phyloP scores from a whole-genome alignment of 1,139 yeast species.

The Geotrichum phurueaensis region DNA sequence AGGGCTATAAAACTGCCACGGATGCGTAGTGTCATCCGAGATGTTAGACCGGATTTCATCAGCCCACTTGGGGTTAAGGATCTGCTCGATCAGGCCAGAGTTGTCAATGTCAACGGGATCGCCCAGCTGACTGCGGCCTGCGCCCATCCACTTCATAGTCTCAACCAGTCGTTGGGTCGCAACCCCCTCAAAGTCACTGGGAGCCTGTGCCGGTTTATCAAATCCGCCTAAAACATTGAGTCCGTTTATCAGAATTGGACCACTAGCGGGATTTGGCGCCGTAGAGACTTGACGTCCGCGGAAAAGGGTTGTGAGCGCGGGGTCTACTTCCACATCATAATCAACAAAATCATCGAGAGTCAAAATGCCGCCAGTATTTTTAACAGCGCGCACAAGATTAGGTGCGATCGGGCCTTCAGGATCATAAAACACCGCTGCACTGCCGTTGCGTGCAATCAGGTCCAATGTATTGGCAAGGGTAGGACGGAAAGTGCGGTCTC shows the following conservation, averaged over 20 bases:
- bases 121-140: slow-evolving; percentile 78
- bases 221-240: slow-evolving; percentile 52
- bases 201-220: slow-evolving; percentile 22
- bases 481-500: slow-evolving; percentile 58
- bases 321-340: slow-evolving; percentile 51
- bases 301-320: slow-evolving; percentile 49
- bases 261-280: slow-evolving; percentile 74
- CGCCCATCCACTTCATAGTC: slow-evolving; percentile 88
- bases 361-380: slow-evolving; percentile 55
- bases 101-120: slow-evolving; percentile 45
- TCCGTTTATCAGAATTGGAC: slow-evolving; percentile 75
- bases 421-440: slow-evolving; percentile 72
- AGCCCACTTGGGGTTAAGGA: slow-evolving; percentile 52
- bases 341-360: slow-evolving; percentile 55
- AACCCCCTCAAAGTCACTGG: slow-evolving; percentile 40
- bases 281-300: slow-evolving; percentile 54
- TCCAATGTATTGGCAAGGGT: slow-evolving; percentile 61
- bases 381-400: slow-evolving; percentile 44
- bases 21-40: slow-evolving; percentile 50
- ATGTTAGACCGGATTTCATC: slow-evolving; percentile 43
- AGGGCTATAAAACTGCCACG: slow-evolving; percentile 74
- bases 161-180: slow-evolving; percentile 71
- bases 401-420: slow-evolving; percentile 69
- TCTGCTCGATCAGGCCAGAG: slow-evolving; percentile 32
- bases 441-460: slow-evolving; percentile 66